Evolutionary conservation across 352 stramenopile genomes (phyloP).

Genomic region (Phytophthora citrophthora): DNA sequence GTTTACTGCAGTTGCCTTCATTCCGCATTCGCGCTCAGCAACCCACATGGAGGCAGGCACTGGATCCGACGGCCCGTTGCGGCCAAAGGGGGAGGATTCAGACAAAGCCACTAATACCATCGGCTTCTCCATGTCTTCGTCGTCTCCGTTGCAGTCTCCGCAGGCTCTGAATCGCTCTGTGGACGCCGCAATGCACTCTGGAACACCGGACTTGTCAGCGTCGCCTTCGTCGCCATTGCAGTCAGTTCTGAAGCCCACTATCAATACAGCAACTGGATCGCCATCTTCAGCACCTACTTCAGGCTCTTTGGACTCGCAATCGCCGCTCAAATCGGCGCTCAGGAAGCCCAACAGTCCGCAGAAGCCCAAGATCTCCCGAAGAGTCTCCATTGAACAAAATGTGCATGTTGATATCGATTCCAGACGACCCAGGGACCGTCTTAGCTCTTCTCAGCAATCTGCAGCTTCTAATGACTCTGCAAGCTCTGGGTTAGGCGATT

Average conservation of each 20-base stretch:
- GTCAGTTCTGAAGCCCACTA: background rate
- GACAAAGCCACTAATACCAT: constrained; percentile 12
- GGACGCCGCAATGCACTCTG: constrained; percentile 8
- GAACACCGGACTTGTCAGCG: constrained; percentile 12
- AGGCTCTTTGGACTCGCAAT: constrained; percentile 7
- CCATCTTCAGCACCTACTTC: background rate
- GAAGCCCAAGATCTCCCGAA: constrained; percentile 17
- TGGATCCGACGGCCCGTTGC: constrained; percentile 7
- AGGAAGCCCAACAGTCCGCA: constrained; percentile 14
- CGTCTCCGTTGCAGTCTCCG: constrained; percentile 20
- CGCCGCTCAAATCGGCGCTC: constrained; percentile 28
- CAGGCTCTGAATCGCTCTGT: constrained; percentile 10
- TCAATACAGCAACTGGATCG: constrained; percentile 2
- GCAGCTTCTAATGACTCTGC: constrained; percentile 14
- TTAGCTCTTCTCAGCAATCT: constrained; percentile 37
- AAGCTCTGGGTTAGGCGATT: constrained; percentile 25
- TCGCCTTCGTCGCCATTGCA: constrained; percentile 31
- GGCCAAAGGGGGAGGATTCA: background rate
- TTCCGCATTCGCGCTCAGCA: constrained; percentile 6
- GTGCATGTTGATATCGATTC: constrained; percentile 5
- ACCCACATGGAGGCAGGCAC: constrained; percentile 19
- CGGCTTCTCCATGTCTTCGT: constrained; percentile 26
- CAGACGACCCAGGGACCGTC: constrained; percentile 9
- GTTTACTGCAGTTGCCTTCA: constrained; percentile 2
- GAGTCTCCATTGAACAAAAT: constrained; percentile 37